Evolutionary conservation across 768 basidiomycete genomes (phyloP).

Genomic region (Mycena indigotica): DNA sequence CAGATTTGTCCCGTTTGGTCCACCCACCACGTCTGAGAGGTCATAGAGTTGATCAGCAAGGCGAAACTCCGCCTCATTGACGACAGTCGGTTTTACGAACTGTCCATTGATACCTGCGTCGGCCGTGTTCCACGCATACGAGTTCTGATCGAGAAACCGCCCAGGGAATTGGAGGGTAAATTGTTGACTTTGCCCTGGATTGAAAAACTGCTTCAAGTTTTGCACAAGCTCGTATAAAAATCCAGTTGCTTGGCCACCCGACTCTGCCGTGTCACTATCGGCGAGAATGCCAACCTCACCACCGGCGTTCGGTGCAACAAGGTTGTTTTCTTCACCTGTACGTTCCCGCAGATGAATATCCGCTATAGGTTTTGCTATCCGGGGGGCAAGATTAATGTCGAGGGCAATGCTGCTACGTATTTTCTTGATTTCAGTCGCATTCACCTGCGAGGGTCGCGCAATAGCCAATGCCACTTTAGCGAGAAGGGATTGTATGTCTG

Average conservation of each 20-base stretch:
- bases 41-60: slow-evolving; percentile 33
- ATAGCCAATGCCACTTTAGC: too few species aligned
- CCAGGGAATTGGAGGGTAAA: slow-evolving; percentile 33
- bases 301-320: too few species aligned
- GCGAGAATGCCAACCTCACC: too few species aligned
- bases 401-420: too few species aligned
- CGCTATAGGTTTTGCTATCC: too few species aligned
- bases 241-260: not conserved
- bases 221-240: slow-evolving; percentile 14
- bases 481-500: too few species aligned
- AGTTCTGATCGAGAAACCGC: slow-evolving; percentile 24
- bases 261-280: not conserved
- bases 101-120: slow-evolving; percentile 30
- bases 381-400: too few species aligned
- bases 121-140: slow-evolving; percentile 30
- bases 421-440: too few species aligned
- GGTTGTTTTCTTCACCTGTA: too few species aligned
- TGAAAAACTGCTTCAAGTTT: slow-evolving; percentile 24
- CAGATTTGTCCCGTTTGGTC: slow-evolving; percentile 29
- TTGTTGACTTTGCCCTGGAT: slow-evolving; percentile 26
- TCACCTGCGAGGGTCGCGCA: too few species aligned
- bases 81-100: slow-evolving; percentile 30
- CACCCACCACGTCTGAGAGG: slow-evolving; percentile 23
- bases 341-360: too few species aligned
- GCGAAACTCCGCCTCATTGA: slow-evolving; percentile 32